These are phyloP conservation scores for Choanephora cucurbitarum DNA, from an alignment of 371 early-diverging fungal genomes.

Conservation along the genomic window DNA sequence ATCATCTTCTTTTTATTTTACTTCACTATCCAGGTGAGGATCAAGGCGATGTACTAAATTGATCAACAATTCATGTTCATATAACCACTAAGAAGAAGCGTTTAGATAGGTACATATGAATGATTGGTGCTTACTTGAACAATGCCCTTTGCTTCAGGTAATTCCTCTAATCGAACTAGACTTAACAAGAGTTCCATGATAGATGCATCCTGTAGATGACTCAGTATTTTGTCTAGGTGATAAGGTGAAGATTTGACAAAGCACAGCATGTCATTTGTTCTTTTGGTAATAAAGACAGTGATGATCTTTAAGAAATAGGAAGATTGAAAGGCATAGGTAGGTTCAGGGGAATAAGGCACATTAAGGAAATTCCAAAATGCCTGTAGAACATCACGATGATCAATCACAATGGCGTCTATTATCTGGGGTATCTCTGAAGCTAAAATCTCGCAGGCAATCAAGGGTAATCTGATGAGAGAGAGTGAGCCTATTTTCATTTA, in stretches of 20 bases:
- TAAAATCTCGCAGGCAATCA: constrained; percentile 83
- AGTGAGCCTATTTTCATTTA: no score
- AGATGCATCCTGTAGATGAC: constrained; percentile 82
- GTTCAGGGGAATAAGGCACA: constrained; percentile 57
- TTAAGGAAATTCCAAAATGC: constrained; percentile 84
- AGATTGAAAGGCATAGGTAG: constrained; percentile 76
- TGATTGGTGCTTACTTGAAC: constrained; percentile 69
- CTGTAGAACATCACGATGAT: constrained; percentile 69
- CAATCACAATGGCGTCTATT: constrained; percentile 68
- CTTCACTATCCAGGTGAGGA: constrained; percentile 75
- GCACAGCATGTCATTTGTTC: constrained; percentile 73
- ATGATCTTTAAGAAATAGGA: constrained; percentile 89
- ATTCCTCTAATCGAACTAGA: constrained; percentile 87
- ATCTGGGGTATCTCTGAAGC: constrained; percentile 85
- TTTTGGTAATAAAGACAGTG: constrained; percentile 79
- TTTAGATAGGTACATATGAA: no score
- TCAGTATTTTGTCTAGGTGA: constrained; percentile 61
- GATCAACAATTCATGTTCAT: constrained; percentile 74
- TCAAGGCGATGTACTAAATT: constrained; percentile 77
- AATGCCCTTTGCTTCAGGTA: constrained; percentile 80
- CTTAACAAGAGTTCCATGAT: constrained; percentile 91
- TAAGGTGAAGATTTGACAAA: constrained; percentile 69
- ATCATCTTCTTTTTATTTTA: no score
- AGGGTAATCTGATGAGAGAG: constrained; percentile 64
- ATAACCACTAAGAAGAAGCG: constrained; percentile 86